Evolutionary conservation across 2,329 filamentous ascomycete species (phyloP), one percentile per base, ranked within the genome.

Genomic region (Orbilia javanica): DNA sequence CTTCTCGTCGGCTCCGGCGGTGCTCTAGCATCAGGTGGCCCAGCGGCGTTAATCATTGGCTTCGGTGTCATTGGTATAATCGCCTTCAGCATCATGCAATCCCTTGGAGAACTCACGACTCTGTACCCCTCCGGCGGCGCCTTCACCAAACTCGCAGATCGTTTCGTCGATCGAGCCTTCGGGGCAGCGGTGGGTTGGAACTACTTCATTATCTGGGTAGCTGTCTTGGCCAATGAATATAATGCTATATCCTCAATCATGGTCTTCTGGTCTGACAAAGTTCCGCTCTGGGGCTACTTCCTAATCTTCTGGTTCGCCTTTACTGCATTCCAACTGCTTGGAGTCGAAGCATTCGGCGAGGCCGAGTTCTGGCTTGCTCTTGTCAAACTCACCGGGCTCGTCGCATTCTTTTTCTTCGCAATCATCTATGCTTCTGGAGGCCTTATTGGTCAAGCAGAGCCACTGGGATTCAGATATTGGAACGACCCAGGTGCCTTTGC

Each of bases 101-200:
- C 86, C 53, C 84, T 89, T 29, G 86, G 86, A 66, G 87, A 96
- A 84, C 91, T 96, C 87, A 90, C 92, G 8, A 90, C 92, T 10
- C 93, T 90, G 81, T 90, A 94, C 29, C 93, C 93, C 4, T 89
- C 94, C 39, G 86, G 91, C 20, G 93, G 92, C 73, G 90, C 91
- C 46, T 94, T 94, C 83, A 92, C 91, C 31, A 88, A 90, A 48
- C 95, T 94, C 81, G 91, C 92, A 22, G 88, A 89, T 44, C 90
- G 92, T 18, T 93, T 95, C 81, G 87, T 93, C 73, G 90, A 92
- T 82, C 90, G 89, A 10, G 90, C 90, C 70, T 85, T 93, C 57
- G 91, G 91, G 6, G 94, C 94, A 81, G 88, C 91, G 20, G 91
- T 94, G 87, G 92, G 92, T 20, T 94, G 92, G 92, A 90, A 93